These are phyloP conservation scores for Fusarium verticillioides DNA, from an alignment of 2,329 filamentous ascomycete genomes.

Conservation along the genomic window DNA sequence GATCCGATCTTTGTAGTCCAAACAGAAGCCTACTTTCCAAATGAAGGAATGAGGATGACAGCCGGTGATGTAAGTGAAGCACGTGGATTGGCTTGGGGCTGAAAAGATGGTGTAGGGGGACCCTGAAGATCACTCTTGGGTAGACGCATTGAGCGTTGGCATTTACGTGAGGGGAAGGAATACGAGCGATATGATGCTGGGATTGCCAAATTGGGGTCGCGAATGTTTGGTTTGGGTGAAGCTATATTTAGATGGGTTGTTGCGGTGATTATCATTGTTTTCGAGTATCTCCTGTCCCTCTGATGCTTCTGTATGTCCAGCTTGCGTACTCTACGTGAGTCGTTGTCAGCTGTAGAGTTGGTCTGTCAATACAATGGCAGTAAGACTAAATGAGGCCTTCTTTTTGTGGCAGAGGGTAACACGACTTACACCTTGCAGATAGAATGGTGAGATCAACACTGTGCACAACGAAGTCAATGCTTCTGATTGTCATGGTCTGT, in stretches of 20 bases:
- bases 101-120: conserved; percentile 3
- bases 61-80: conserved; percentile 11
- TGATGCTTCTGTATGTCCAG: neutral
- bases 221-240: neutral
- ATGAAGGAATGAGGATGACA: neutral
- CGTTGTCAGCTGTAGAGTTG: neutral
- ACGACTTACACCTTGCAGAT: neutral
- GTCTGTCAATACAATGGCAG: neutral
- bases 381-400: neutral
- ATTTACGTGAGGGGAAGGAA: neutral
- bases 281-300: neutral
- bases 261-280: neutral
- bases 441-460: neutral
- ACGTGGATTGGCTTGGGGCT: conserved; percentile 15
- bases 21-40: neutral
- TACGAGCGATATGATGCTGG: conserved; percentile 22
- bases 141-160: conserved; percentile 9
- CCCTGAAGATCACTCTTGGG: conserved; percentile 12
- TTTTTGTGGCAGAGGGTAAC: neutral
- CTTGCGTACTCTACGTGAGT: neutral
- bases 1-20: neutral
- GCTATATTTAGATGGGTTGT: neutral
- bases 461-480: neutral
- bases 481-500: neutral
- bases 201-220: neutral